Base-by-base conservation (phyloP, 1,139 yeast genomes). In the Hansenula sp. region DNA sequence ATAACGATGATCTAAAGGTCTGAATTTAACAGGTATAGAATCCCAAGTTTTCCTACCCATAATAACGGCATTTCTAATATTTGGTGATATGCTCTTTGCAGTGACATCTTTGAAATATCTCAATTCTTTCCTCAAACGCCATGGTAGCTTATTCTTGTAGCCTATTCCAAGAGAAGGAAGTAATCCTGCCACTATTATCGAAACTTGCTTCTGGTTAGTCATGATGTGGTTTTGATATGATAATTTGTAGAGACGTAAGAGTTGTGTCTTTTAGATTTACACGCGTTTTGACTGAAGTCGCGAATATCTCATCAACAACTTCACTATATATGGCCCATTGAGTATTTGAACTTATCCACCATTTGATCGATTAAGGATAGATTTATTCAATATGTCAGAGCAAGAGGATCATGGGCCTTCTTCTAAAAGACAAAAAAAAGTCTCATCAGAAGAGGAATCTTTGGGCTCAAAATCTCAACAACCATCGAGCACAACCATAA, bases 41-140 rank as follows among this genome's bases (percentile, higher is more conserved):
- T 89, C 94, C 96, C 97, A 92, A 1, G 98, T 92, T 57, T 81
- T 84, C 42, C 97, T 73, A 6, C 99, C 99, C 99, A 94, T 92
- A 10, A 94, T 72, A 13, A 94, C 97, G 0, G 89, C 95, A 53
- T 90, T 87, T 41, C 64, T 59, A 7, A 44, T 44, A 33, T 25
- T 18, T 33, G 29, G 6, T 6, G 69, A 55, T 32, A 61, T 62
- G 6, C 44, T 36, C 0, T 37, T 37, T 3, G 63, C 56, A 2
- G 98, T 92, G 16, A 86, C 83, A 41, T 77, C 77, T 44, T 77
- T 75, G 67, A 92, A 92, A 60, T 82, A 92, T 55, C 78, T 78
- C 82, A 94, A 87, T 60, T 92, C 99, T 42, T 82, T 73, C 41
- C 79, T 71, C 26, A 92, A 69, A 39, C 82, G 71, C 99, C 99